A percentile compares a stretch with the other conserved stretches of the same genome.
Conservation (phyloP, 1,284 basidiomycete genomes). For the Ustanciosporium gigantosporum region DNA sequence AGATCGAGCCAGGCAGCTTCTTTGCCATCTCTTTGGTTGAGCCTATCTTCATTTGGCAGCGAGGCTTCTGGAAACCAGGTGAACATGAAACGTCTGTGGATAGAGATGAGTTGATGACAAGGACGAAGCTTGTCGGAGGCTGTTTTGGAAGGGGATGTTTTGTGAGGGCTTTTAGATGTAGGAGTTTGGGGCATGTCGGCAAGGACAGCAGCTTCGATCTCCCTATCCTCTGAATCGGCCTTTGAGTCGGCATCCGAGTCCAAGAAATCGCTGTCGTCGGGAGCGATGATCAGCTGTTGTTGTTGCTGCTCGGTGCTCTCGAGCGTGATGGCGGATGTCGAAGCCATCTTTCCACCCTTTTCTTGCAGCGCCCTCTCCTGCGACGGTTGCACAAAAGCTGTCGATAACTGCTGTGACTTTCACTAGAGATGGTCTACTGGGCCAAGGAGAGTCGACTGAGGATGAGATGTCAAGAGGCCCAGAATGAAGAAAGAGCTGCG, state of each 20-base stretch:
- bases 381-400: too few species aligned
- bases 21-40: slow-evolving; percentile 28
- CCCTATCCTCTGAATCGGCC: slow-evolving; percentile 9
- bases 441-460: too few species aligned
- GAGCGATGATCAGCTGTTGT: slow-evolving; percentile 28
- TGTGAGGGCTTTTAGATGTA: neutral
- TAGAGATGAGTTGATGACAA: slow-evolving; percentile 43
- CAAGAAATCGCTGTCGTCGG: slow-evolving; percentile 53
- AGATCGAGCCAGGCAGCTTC: slow-evolving; percentile 9
- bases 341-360: slow-evolving; percentile 15
- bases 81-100: slow-evolving; percentile 54
- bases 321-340: slow-evolving; percentile 24
- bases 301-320: slow-evolving; percentile 2
- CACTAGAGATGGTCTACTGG: too few species aligned
- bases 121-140: slow-evolving; percentile 17
- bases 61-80: slow-evolving; percentile 30
- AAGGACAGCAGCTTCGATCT: slow-evolving; percentile 25
- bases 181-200: slow-evolving; percentile 2
- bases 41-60: slow-evolving; percentile 20
- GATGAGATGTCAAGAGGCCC: too few species aligned
- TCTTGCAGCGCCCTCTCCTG: too few species aligned
- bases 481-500: too few species aligned
- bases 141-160: neutral
- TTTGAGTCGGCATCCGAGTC: slow-evolving; percentile 41
- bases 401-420: too few species aligned